Evolutionary conservation across 2,329 filamentous ascomycete genomes (phyloP), one percentile per base, ranked within the genome.

Genomic region (Paraphaeosphaeria minitans): DNA sequence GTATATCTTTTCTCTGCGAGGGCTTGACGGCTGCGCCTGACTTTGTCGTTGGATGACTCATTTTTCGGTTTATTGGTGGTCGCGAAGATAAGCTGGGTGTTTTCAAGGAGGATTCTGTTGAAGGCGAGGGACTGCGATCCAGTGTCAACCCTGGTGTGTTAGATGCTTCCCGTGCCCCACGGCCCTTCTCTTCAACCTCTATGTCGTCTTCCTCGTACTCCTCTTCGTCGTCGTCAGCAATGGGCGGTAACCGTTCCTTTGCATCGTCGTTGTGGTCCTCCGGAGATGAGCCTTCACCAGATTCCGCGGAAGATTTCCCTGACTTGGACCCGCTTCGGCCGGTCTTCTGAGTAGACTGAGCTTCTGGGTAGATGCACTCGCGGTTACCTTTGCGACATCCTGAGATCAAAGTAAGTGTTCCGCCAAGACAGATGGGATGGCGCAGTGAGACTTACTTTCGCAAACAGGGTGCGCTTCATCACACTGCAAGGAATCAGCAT

Each of bases 311-410:
- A 45, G 77, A 73, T 49, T 72, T 72, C n/a, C 67, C 69, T 27
- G 75, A 68, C 64, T 82, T 85, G 63, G 75, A 71, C 39, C 74
- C 77, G 62, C 77, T 79, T 55, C 79, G 79, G 58, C 81, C 82
- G 42, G 80, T 73, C 52, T 81, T 78, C 43, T 80, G 74, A 48
- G 86, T 80, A 27, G 80, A 75, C 46, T 88, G 81, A 31, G 88
- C 82, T 49, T 94, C 92, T 2, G 95, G 94, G 75, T 97, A 99
- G 58, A 90, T 83, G 75, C 95, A 99, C 64, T 96, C 92, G 78
- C 95, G 86, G 66, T 88, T 91, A 51, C 94, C 95, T 78, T 98
- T 99, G 67, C 88, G 89, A 77, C 95, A 99, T 70, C 94, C 93
- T 86, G 66, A 27, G 48, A 60, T 54, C 31, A 45, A 57, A 54